phyloP scores from a whole-genome alignment of 805 yeast genomes.

The Wickerhamomyces bisporus region DNA sequence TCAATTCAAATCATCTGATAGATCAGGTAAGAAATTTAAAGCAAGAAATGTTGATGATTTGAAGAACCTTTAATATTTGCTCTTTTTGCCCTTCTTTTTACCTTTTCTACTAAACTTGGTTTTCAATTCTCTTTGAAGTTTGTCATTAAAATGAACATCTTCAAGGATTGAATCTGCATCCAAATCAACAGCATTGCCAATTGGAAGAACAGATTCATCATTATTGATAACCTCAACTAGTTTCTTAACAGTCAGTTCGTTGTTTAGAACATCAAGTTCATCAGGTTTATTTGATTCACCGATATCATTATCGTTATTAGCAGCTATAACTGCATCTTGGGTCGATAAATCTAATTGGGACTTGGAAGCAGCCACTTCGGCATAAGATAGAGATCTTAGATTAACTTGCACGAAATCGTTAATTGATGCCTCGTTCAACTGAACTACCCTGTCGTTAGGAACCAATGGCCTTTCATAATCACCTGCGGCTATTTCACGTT shows the following conservation, averaged over 20 bases:
- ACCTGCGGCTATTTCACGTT: not conserved
- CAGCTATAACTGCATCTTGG: too few relatives aligned
- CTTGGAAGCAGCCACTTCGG: not conserved
- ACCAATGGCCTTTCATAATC: not conserved
- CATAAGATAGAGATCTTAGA: not conserved
- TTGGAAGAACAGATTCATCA: not conserved
- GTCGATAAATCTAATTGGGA: too few relatives aligned
- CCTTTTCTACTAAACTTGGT: not conserved
- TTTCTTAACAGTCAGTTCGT: not conserved
- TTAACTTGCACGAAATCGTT: not conserved
- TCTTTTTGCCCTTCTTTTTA: not conserved
- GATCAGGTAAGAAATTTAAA: constrained; percentile 83
- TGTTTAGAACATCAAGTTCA: not conserved
- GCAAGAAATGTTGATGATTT: constrained; percentile 66
- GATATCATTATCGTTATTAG: too few relatives aligned
- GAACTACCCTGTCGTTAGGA: not conserved
- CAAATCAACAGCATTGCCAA: not conserved
- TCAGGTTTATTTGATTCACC: too few relatives aligned
- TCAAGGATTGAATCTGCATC: not conserved
- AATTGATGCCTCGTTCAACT: not conserved
- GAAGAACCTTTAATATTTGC: not conserved
- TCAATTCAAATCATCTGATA: constrained; percentile 67
- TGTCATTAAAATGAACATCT: not conserved
- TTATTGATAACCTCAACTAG: not conserved
- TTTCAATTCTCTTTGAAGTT: constrained; percentile 1